phyloP scores from a whole-genome alignment of 1,284 basidiomycete genomes.

The Pterulicium gracile region DNA sequence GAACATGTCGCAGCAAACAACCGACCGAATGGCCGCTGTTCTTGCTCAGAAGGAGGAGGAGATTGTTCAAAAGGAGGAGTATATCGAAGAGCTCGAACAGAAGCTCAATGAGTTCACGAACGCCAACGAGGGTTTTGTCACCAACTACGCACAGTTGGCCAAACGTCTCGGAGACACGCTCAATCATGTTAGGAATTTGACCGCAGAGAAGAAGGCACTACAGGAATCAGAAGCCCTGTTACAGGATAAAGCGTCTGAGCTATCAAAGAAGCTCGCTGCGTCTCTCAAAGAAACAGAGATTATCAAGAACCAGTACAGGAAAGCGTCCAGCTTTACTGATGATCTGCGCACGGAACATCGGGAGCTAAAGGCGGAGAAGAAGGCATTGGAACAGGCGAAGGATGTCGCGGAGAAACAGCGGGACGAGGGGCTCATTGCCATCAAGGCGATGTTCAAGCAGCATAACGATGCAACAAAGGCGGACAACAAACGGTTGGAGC shows the following conservation, averaged over 20 bases:
- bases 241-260: background rate
- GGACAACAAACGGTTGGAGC: background rate
- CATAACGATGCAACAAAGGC: background rate
- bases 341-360: background rate
- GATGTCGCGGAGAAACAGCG: background rate
- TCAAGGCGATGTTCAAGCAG: background rate
- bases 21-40: background rate
- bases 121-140: background rate
- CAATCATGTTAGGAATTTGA: too few species aligned
- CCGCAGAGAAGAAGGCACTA: too few species aligned
- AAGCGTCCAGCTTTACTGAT: background rate
- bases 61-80: background rate
- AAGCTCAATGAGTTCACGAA: background rate
- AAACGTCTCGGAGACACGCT: too few species aligned
- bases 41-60: background rate
- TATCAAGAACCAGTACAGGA: background rate
- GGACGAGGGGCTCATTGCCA: background rate
- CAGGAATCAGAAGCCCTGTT: background rate
- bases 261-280: background rate
- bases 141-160: too few species aligned
- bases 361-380: background rate
- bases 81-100: background rate
- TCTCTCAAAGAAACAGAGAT: background rate
- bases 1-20: too few species aligned
- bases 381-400: background rate